Evolutionary conservation across 345 rosid species (phyloP), one percentile per base, ranked within the genome.

Genomic region (Salix exigua): DNA sequence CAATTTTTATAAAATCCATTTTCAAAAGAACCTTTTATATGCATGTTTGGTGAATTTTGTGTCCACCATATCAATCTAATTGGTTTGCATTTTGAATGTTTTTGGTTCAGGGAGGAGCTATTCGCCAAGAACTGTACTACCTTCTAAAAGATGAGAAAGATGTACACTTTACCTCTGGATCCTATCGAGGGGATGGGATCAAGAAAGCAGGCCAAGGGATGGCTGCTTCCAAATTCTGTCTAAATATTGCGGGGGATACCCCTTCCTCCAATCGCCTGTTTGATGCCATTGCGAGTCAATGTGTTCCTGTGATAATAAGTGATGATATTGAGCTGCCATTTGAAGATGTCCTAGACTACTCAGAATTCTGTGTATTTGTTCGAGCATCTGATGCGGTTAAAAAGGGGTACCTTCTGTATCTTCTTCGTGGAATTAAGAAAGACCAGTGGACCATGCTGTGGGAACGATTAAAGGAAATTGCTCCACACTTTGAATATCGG

Each of bases 231-330:
- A 95, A 91, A 76, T 93, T 91, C 78, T 95, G 99, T 87, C 89
- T 93, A 50, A 87, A 91, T 67, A 93, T 95, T 35, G 99, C 97
- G 0, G 99, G 99, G 19, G 99, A 95, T 66, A 95, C 96, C 40
- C 99, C 99, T 40, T 93, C 99, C 69, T 92, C 99, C 10, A 92
- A 92, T 80, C 97, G 97, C 74, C 94, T 95, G 53, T 95, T 93
- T 64, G 97, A 95, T 73, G 88, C 97, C 67, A 89, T 93, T 21
- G 97, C 82, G 71, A 93, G 87, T 83, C 96, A 91, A 72, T 93
- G 99, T 61, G 90, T 93, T 66, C 97, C 99, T 13, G 97, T 95
- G 81, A 88, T 93, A 16, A 88, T 95, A 77, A 93, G 99, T 23
- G 99, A 95, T 70, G 86, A 87, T 38, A 90, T 90, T 51, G 97